Evolutionary conservation across 352 stramenopile genomes (phyloP), one percentile per base, ranked within the genome.

Genomic region (Blastocystis sp.): DNA sequence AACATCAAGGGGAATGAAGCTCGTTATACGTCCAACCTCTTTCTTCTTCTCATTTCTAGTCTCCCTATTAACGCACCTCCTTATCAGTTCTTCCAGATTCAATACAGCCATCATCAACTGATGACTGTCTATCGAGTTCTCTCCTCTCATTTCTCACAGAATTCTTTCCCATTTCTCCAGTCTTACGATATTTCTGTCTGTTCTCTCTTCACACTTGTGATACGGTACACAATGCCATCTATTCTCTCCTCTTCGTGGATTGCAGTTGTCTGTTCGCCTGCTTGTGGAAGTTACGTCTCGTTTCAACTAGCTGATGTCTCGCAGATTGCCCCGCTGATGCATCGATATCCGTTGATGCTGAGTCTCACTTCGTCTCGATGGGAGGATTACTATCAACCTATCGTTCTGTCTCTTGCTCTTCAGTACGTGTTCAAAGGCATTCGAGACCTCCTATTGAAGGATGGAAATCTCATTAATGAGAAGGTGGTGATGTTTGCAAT

Each of bases 151-250:
- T 77, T 77, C 3, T 19, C 29, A 21, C 57, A 46, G 24, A 29
- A 35, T 27, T 6, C 2, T 2, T 66, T 66, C 7, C 24, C 49
- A 5, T 83, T 83, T 54, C 12, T 29, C 3, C 14, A 51, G 21
- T 49, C 49, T 4, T n/a, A 39, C 1, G 46, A 39, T 1, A 3
- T 63, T 2, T 43, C 7, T 19, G 2, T 66, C 16, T n/a, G 29
- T 21, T 83, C 71, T 5, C 58, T 66, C 54, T 83, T 83, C 71
- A 83, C 49, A 1, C 11, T 63, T 16, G 71, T 43, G 5, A 9
- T 83, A 49, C 43, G 35, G 14, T 83, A 66, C 51, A 42, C 21
- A 7, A 52, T 83, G n/a, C 71, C 71, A 5, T 21, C 32, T n/a
- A 5, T 32, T 7, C 2, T 2, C 3, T 61, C 54, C 19, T 32